Evolutionary conservation across 2,329 filamentous ascomycete species (phyloP).

Genomic region (Exophiala sideris): DNA sequence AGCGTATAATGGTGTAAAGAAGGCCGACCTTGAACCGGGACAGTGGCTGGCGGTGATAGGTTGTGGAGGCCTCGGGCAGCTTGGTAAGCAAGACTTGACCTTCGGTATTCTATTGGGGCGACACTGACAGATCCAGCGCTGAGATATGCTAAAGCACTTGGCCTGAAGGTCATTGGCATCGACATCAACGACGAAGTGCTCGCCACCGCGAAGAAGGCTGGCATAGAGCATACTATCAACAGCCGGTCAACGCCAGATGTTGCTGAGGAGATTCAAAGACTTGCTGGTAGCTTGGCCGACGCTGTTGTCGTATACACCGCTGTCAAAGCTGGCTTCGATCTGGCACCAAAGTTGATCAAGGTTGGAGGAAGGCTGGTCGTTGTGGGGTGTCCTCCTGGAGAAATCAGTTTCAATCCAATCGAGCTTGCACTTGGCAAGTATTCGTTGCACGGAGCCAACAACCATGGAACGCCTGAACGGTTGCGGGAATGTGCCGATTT

Average conservation of each 20-base stretch:
- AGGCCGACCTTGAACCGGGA: conserved; percentile 2
- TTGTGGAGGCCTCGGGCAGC: conserved; percentile 27
- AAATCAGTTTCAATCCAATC: conserved; percentile 5
- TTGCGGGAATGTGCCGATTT: conserved; percentile 4
- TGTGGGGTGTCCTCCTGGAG: neutral
- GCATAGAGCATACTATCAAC: conserved; percentile 34
- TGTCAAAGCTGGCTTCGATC: conserved; percentile 6
- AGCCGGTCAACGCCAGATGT: no score
- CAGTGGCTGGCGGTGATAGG: conserved; percentile 26
- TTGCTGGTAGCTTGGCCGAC: neutral
- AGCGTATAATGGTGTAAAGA: neutral
- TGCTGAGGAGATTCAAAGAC: no score
- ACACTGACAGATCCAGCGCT: neutral
- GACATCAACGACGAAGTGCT: conserved; percentile 39
- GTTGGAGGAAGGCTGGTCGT: neutral
- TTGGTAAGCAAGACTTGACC: conserved; percentile 8
- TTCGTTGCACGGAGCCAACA: conserved; percentile 5
- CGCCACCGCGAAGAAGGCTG: conserved; percentile 37
- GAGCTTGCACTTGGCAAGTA: conserved; percentile 3
- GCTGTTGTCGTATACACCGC: neutral
- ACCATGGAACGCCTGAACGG: neutral
- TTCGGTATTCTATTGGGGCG: no score
- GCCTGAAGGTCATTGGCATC: conserved; percentile 6
- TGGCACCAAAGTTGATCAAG: neutral
- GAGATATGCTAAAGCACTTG: conserved; percentile 31